Base-by-base conservation (phyloP, 148 eudicot species). In the Spergularia bocconei region DNA sequence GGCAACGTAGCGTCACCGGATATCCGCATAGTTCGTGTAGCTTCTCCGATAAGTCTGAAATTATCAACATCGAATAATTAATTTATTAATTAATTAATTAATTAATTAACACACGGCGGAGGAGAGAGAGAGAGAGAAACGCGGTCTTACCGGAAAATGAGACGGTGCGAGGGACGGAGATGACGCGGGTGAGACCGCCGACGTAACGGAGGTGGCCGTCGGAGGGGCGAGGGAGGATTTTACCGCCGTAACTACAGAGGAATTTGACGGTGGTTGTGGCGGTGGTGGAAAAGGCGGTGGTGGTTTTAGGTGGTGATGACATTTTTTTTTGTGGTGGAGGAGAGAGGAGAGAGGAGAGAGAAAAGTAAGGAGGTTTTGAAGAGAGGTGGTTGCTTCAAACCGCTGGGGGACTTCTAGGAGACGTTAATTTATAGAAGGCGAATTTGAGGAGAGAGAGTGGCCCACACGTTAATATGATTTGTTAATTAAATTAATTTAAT, bases 211-310 rank as follows among this genome's bases (percentile, higher is more conserved):
- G 97, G 48, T 63, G 74, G 64, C 91, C 91, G 72, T 91, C 97
- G 75, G 83, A 75, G 14, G 81, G 91, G 16, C 98, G 97, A 58
- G 96, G 98, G 56, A 88, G 60, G 72, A 94, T 91, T 55, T 69
- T 86, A 7, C 98, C 98, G 69, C 90, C 89, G 67, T 94, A 94
- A 59, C 96, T 90, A 79, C 87, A 91, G 25, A 94, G 91, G 52
- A 94, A 84, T 65, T 94, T 94, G 77, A 91, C 60, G 48, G 73
- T 20, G 64, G 61, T 2, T 71, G 36, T 2, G 70, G 48, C 79
- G 73, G 63, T 5, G 41, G 61, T 69, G 11, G 13, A 25, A 9
- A 16, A 20, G 38, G 59, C 25, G 16, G 62, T 53, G 14, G n/a
- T 4, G 19, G 73, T 51, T 0, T 29, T 29, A 29, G 36, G 36